phyloP scores from a whole-genome alignment of 192 early-diverging fungal genomes.

The Umbelopsis isabellina region DNA sequence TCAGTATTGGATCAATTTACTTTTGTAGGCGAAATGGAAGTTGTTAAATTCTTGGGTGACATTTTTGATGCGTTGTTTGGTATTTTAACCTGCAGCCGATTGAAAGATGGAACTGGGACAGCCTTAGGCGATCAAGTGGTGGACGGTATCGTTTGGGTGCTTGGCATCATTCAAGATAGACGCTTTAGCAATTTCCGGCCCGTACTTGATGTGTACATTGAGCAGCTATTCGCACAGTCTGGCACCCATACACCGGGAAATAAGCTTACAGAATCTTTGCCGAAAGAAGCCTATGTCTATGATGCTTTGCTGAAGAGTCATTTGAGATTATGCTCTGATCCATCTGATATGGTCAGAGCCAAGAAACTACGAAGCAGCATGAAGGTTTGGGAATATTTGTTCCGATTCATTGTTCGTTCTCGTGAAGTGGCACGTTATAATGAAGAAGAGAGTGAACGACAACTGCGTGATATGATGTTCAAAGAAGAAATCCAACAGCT shows the following conservation, averaged over 20 bases:
- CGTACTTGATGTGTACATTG: constrained; percentile 62
- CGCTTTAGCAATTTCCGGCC: constrained; percentile 63
- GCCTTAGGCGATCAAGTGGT: constrained; percentile 54
- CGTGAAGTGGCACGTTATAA: constrained; percentile 33
- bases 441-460: constrained; percentile 32
- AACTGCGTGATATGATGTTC: constrained; percentile 35
- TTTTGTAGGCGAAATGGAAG: constrained; percentile 66
- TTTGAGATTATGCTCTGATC: constrained; percentile 33
- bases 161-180: constrained; percentile 63
- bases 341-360: constrained; percentile 37
- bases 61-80: constrained; percentile 68
- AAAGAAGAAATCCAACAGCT: constrained; percentile 48
- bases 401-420: constrained; percentile 58
- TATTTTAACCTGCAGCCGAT: constrained; percentile 47
- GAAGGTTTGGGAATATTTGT: constrained; percentile 66
- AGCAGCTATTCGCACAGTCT: constrained; percentile 43
- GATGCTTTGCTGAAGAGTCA: constrained; percentile 47
- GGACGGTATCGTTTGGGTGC: constrained; percentile 52
- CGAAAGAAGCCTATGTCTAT: constrained; percentile 30
- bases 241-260: background rate
- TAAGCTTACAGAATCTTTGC: background rate
- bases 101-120: constrained; percentile 13
- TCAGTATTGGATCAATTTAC: constrained; percentile 52
- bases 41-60: constrained; percentile 67
- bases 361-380: constrained; percentile 56